phyloP scores from a whole-genome alignment of 2,329 filamentous ascomycete genomes.

The Trichoderma sp. region DNA sequence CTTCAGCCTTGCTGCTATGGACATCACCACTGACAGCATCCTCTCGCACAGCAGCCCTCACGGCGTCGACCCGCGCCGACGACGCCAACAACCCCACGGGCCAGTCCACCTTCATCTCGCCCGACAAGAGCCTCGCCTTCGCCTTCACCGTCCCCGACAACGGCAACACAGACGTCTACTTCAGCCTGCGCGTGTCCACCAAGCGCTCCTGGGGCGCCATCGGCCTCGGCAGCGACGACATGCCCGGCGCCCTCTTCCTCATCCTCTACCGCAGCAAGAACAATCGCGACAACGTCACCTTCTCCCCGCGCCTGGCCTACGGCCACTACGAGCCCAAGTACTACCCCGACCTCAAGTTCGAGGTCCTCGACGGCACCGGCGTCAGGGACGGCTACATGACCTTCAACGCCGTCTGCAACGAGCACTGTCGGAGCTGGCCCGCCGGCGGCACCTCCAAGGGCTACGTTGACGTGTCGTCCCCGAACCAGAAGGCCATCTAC shows the following conservation, averaged over 20 bases:
- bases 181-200: conserved; percentile 54
- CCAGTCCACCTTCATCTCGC: conserved; percentile 50
- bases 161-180: conserved; percentile 53
- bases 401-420: conserved; percentile 54
- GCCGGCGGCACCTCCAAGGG: conserved; percentile 40
- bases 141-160: conserved; percentile 53
- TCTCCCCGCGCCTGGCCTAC: conserved; percentile 56
- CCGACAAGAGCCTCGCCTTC: conserved; percentile 50
- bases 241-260: conserved; percentile 56
- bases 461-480: conserved; percentile 53
- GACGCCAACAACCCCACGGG: conserved; percentile 37
- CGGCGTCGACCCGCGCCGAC: conserved; percentile 35
- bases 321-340: conserved; percentile 57
- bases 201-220: conserved; percentile 56
- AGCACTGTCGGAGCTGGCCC: conserved; percentile 56
- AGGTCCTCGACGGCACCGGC: conserved; percentile 51
- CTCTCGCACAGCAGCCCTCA: conserved; percentile 31
- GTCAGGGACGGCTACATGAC: conserved; percentile 51
- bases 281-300: conserved; percentile 53
- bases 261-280: conserved; percentile 55
- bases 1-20: neutral
- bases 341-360: conserved; percentile 48
- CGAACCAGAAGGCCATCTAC: conserved; percentile 55
- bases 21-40: neutral
- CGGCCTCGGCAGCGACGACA: conserved; percentile 56